Percentiles rank a stretch among this genome's conserved stretches.
Evolutionary conservation across 169 alveolate species (phyloP).

Genomic region (Plasmodium vivax): DNA sequence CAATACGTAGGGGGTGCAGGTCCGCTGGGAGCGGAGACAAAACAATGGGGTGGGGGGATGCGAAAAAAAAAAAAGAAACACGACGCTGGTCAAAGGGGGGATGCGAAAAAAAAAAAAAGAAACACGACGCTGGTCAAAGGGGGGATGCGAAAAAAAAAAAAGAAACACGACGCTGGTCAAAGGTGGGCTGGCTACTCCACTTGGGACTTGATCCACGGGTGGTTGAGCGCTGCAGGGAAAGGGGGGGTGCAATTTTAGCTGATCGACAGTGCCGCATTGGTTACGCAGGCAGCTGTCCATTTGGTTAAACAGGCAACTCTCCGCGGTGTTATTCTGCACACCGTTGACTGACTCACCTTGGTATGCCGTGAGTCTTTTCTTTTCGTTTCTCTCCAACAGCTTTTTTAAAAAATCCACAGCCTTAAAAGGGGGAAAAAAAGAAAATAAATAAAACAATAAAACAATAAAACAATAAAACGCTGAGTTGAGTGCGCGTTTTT

Average conservation of each 20-base stretch:
- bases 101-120: too few species aligned
- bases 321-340: not conserved
- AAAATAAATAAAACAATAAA: not conserved
- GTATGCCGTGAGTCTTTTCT: constrained; percentile 55
- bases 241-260: not conserved
- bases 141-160: not conserved
- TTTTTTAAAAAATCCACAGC: constrained; percentile 65
- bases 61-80: too few species aligned
- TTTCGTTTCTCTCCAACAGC: constrained; percentile 63
- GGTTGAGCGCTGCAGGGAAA: constrained; percentile 19
- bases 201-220: constrained; percentile 27
- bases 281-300: not conserved
- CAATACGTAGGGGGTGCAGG: not conserved
- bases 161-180: not conserved
- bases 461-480: not conserved
- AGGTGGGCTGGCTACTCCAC: constrained; percentile 10
- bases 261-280: not conserved
- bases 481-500: not conserved
- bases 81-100: too few species aligned
- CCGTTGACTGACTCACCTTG: constrained; percentile 28
- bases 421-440: constrained; percentile 13
- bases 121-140: too few species aligned
- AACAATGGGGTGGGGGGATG: too few species aligned
- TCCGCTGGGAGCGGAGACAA: not conserved
- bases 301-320: not conserved